A percentile compares a stretch with the other conserved stretches of the same genome.
phyloP scores from a whole-genome alignment of 2,329 filamentous ascomycete genomes.

The Phialophora chinensis region DNA sequence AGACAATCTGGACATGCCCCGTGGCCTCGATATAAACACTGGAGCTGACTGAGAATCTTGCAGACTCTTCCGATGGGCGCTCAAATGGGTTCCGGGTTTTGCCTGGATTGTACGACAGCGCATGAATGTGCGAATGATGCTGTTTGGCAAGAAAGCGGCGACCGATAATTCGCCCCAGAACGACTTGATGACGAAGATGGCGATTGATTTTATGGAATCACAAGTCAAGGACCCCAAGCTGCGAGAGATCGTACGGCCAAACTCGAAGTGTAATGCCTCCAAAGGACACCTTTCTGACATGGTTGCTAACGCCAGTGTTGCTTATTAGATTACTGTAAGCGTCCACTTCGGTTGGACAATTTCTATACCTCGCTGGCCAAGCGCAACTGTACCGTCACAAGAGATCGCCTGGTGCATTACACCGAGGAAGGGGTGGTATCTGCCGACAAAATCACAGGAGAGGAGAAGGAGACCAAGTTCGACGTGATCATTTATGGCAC shows the following conservation, averaged over 20 bases:
- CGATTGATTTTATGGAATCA: slow-evolving; percentile 24
- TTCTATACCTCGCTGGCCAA: slow-evolving; percentile 24
- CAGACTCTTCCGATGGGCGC: slow-evolving; percentile 10
- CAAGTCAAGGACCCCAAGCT: slow-evolving; percentile 25
- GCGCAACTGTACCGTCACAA: slow-evolving; percentile 23
- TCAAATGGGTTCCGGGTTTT: slow-evolving; percentile 17
- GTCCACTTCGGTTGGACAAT: slow-evolving; percentile 21
- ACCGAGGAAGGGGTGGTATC: slow-evolving; percentile 26
- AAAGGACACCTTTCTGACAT: neutral
- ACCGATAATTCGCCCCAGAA: slow-evolving; percentile 12
- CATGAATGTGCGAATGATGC: slow-evolving; percentile 22
- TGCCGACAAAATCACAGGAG: slow-evolving; percentile 7
- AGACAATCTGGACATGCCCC: neutral
- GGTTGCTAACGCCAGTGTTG: neutral
- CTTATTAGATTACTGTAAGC: slow-evolving; percentile 20
- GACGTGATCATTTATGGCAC: slow-evolving; percentile 30
- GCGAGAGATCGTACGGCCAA: slow-evolving; percentile 20
- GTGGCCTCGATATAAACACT: neutral
- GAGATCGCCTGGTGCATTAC: slow-evolving; percentile 25
- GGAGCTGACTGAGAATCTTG: neutral
- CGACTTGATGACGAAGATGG: slow-evolving; percentile 14
- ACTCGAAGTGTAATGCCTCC: slow-evolving; percentile 19
- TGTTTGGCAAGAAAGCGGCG: slow-evolving; percentile 6
- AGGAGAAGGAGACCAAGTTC: slow-evolving; percentile 16
- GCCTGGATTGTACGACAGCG: slow-evolving; percentile 15